Percentiles rank a stretch among this genome's conserved stretches.
Evolutionary conservation across 2,329 filamentous ascomycete genomes (phyloP).

Genomic region (Ophiocordyceps camponoti-rufipedis): DNA sequence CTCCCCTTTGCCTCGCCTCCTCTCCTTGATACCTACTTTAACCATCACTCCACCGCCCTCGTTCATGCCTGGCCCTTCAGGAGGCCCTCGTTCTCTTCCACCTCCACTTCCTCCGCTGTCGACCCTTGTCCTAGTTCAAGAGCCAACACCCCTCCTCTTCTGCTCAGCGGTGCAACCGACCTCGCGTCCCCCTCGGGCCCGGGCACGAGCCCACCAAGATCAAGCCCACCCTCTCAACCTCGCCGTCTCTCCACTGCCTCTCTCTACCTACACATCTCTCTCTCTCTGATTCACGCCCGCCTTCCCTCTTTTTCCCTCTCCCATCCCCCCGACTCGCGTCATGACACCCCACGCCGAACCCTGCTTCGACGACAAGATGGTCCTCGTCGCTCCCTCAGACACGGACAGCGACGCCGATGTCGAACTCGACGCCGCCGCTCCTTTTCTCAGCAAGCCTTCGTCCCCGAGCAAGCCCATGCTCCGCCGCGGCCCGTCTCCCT

Average conservation of each 20-base stretch:
- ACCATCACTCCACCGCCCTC: not conserved
- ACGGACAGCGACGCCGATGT: conserved; percentile 1
- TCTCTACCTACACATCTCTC: not conserved
- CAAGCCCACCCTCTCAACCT: not conserved
- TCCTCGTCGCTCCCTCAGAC: not conserved
- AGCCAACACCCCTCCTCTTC: no score
- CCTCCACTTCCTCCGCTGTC: no score
- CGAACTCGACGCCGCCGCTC: not conserved
- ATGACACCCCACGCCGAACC: not conserved
- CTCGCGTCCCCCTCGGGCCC: no score
- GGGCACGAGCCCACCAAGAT: not conserved
- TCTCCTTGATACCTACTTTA: not conserved
- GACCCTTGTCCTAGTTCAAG: no score
- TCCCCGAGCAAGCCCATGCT: not conserved
- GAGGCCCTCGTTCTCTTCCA: no score
- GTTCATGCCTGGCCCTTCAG: not conserved
- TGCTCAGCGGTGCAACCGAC: no score
- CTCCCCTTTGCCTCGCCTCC: not conserved
- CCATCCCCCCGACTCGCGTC: not conserved
- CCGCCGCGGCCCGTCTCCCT: conserved; percentile 4
- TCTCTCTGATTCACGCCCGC: not conserved
- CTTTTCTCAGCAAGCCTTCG: conserved; percentile 2
- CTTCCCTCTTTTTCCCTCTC: not conserved
- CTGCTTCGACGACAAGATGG: conserved; percentile 1
- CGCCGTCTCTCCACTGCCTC: not conserved